phyloP scores from a whole-genome alignment of 768 basidiomycete species.

The Mycena vitilis region DNA sequence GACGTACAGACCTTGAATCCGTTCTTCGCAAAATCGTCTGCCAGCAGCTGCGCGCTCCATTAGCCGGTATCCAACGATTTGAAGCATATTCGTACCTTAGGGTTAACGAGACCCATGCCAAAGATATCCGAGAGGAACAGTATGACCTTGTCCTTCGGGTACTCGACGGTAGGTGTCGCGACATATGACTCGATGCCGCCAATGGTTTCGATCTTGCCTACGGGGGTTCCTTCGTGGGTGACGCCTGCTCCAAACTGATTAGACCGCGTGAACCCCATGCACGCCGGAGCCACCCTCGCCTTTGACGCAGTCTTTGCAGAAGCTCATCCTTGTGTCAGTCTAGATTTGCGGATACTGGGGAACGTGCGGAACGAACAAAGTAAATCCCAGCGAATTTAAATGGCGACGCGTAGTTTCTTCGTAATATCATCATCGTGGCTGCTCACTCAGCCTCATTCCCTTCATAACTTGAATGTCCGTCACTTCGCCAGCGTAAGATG shows the following conservation, averaged over 20 bases:
- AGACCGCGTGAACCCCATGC: neutral
- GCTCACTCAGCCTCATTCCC: no score
- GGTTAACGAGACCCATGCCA: conserved; percentile 51
- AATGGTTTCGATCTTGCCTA: conserved; percentile 53
- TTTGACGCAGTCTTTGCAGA: conserved; percentile 67
- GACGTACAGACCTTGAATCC: conserved; percentile 27
- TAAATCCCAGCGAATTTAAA: no score
- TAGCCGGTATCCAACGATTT: neutral
- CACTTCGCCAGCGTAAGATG: no score
- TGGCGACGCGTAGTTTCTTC: no score
- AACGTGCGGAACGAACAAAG: no score
- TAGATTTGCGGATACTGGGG: no score
- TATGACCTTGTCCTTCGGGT: conserved; percentile 58
- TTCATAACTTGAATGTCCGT: no score
- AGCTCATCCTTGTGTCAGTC: conserved; percentile 57
- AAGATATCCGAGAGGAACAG: conserved; percentile 58
- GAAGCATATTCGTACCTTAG: conserved; percentile 21
- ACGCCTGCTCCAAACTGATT: conserved; percentile 49
- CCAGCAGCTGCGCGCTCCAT: conserved; percentile 35
- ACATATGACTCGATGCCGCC: conserved; percentile 55
- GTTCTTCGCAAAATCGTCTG: conserved; percentile 31
- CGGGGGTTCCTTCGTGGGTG: conserved; percentile 60
- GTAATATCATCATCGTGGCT: no score
- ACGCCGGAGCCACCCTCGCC: conserved; percentile 46
- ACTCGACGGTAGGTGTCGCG: conserved; percentile 53